Base-by-base conservation (phyloP, 768 basidiomycete species). In the Xerocomellus chrysenteron region DNA sequence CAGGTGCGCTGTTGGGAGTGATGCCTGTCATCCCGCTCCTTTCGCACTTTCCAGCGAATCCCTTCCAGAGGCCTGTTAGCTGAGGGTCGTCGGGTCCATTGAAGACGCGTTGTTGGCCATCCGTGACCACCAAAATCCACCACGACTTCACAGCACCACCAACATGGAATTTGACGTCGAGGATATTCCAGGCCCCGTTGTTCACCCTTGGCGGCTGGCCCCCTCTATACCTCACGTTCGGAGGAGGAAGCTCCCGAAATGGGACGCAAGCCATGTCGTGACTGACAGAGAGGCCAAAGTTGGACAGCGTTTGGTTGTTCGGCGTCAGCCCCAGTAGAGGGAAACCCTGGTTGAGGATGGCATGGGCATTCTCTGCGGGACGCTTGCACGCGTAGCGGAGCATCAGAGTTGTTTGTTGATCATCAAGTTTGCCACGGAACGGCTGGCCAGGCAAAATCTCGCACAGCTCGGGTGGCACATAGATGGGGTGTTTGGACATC, bases 171-270 rank as follows among this genome's bases (percentile, higher is more conserved):
- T 84, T 83, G 52, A 88, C 85, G 24, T 86, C 77, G 35, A 86
- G 67, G 50, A 92, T 85, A 58, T 92, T 92, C 91, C 91, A 93
- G 39, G 82, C 80, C 1, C 85, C 92, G 33, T 86, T 81, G 36
- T 64, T 72, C 7, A 83, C 79, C 14, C 71, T 77, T 3, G 68
- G 52, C 69, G 75, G 66, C 7, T 54, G 66, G 2, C 82, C 84
- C 5, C 61, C 70, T 37, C 70, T 74, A 65, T 93, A 93, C 2
- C 74, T 73, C 48, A 92, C 63, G 1, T 59, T 56, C 0, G 92
- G 92, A 0, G 86, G 72, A 0, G 73, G 74, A 2, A 94, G 80
- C 55, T 88, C 80, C 16, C 91, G 82, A 3, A 70, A 85, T 2
- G 89, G 89, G 4, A 90, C 68, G 8, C 79, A 76, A 0, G 82